phyloP scores from a whole-genome alignment of 192 early-diverging fungal species.

The Coemansia sp. region DNA sequence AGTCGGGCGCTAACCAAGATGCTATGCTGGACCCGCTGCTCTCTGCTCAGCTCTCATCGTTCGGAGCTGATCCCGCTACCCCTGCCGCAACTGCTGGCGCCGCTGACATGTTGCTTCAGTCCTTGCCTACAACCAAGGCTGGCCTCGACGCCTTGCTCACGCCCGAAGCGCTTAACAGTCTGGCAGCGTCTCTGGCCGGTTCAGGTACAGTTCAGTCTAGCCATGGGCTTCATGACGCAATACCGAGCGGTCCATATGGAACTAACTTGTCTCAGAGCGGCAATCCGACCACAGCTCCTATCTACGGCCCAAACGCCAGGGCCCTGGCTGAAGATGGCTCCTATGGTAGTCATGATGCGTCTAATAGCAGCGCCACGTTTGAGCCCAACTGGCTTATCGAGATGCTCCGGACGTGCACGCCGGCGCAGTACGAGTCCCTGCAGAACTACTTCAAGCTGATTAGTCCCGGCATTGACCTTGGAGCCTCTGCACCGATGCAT shows the following conservation, averaged over 20 bases:
- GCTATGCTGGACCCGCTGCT: background rate
- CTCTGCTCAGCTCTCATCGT: conserved; percentile 2
- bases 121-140: background rate
- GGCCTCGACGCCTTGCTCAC: conserved; percentile 12
- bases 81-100: background rate
- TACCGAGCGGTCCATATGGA: background rate
- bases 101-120: background rate
- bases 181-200: background rate
- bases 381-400: conserved; percentile 6
- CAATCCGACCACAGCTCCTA: background rate
- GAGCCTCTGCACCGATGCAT: background rate
- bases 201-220: background rate
- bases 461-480: background rate
- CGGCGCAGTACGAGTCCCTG: conserved; percentile 34
- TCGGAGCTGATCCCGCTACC: background rate
- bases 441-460: conserved; percentile 15
- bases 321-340: background rate
- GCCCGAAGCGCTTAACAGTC: background rate
- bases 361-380: background rate
- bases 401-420: conserved; percentile 14
- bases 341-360: background rate
- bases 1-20: background rate
- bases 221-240: background rate
- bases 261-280: background rate
- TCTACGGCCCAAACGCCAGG: background rate